These are phyloP conservation scores for Psilocybe azurescens DNA, from an alignment of 768 basidiomycete genomes.

Conservation along the genomic window DNA sequence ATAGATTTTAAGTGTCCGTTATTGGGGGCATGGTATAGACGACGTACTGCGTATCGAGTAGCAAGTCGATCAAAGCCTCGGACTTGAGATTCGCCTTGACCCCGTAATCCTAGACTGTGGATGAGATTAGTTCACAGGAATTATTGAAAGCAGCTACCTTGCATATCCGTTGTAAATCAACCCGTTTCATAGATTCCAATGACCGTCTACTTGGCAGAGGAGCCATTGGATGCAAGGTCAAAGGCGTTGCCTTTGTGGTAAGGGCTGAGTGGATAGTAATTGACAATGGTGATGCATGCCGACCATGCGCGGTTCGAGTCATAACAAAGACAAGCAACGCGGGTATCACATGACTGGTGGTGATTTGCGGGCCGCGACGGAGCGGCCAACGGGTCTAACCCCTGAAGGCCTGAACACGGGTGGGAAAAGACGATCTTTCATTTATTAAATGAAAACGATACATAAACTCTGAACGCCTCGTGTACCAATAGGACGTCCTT, in stretches of 20 bases:
- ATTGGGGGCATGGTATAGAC: background rate
- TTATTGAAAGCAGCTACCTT: slow-evolving; percentile 49
- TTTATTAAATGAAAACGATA: slow-evolving; percentile 6
- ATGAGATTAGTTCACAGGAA: slow-evolving; percentile 14
- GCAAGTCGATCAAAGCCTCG: slow-evolving; percentile 76
- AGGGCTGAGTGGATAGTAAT: slow-evolving; percentile 1
- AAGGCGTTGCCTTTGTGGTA: slow-evolving; percentile 8
- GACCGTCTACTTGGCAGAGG: slow-evolving; percentile 45
- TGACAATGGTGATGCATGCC: slow-evolving; percentile 25
- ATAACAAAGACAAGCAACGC: slow-evolving; percentile 60
- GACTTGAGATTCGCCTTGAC: slow-evolving; percentile 85
- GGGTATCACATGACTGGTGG: slow-evolving; percentile 40
- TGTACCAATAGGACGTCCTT: slow-evolving; percentile 9
- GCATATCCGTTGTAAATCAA: slow-evolving; percentile 67
- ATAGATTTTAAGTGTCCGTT: slow-evolving; percentile 15
- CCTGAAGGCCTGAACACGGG: background rate
- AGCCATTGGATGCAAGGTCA: slow-evolving; percentile 33
- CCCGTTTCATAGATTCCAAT: slow-evolving; percentile 51
- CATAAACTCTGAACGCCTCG: slow-evolving; percentile 7
- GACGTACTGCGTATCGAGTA: slow-evolving; percentile 61
- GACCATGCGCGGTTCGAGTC: slow-evolving; percentile 48
- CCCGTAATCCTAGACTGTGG: slow-evolving; percentile 65
- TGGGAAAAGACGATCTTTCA: slow-evolving; percentile 8
- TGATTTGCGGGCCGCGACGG: slow-evolving; percentile 3
- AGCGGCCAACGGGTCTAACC: background rate